Evolutionary conservation across 192 early-diverging fungal species (phyloP).

Genomic region (Coemansia sp.): DNA sequence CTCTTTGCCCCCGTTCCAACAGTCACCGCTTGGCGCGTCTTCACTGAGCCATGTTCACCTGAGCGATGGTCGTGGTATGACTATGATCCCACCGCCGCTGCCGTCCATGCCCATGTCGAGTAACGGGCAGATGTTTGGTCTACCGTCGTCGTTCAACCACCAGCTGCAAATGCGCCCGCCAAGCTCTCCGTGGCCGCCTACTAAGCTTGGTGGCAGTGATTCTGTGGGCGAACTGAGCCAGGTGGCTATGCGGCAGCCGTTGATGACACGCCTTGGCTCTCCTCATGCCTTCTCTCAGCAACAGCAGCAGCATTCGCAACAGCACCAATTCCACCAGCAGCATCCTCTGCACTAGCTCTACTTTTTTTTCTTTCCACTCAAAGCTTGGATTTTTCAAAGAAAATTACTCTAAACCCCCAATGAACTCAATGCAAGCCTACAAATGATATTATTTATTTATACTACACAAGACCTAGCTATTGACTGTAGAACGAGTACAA

Average conservation of each 20-base stretch:
- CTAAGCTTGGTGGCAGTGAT: conserved; percentile 21
- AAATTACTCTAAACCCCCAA: not conserved
- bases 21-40: conserved; percentile 16
- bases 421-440: not conserved
- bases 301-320: conserved; percentile 13
- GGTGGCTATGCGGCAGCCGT: conserved; percentile 5
- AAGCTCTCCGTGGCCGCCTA: conserved; percentile 22
- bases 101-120: not conserved
- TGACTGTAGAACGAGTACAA: no score
- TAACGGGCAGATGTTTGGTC: conserved; percentile 8
- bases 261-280: conserved; percentile 18
- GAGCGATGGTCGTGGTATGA: conserved; percentile 9
- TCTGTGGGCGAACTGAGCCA: not conserved
- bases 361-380: not conserved
- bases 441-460: no score
- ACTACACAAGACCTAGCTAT: no score
- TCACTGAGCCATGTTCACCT: conserved; percentile 8
- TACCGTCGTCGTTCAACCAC: not conserved
- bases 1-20: conserved; percentile 30
- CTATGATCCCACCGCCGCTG: conserved; percentile 1
- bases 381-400: not conserved
- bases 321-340: conserved; percentile 1
- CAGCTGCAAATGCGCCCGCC: conserved; percentile 7
- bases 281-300: conserved; percentile 21
- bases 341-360: conserved; percentile 6